A percentile compares a stretch with the other conserved stretches of the same genome.
These are phyloP conservation scores for Sarocladium oryzae DNA, from an alignment of 2,329 filamentous ascomycete species.

Conservation along the genomic window DNA sequence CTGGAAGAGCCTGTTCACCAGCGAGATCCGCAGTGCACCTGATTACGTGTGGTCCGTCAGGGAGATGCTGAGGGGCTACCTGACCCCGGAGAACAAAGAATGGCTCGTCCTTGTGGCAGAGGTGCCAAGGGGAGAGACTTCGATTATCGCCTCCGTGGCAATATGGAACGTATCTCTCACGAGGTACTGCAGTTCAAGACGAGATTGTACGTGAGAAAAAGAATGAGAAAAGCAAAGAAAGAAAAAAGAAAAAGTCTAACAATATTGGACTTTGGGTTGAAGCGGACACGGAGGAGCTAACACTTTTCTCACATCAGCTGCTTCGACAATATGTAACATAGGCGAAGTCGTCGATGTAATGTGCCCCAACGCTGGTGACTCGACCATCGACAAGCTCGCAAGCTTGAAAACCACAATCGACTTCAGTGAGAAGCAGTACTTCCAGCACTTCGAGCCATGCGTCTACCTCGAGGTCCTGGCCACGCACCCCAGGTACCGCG, in stretches of 20 bases:
- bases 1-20: background rate
- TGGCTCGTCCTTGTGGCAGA: constrained; percentile 1
- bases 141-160: background rate
- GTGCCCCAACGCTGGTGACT: background rate
- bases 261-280: background rate
- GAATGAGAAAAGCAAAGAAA: background rate
- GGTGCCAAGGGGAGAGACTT: background rate
- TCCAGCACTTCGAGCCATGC: background rate
- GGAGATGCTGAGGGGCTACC: background rate
- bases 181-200: background rate
- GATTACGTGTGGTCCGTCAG: background rate
- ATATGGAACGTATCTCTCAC: background rate
- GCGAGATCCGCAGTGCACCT: background rate
- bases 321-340: background rate
- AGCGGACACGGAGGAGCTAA: background rate
- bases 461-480: background rate
- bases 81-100: background rate
- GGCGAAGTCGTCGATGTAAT: constrained; percentile 2
- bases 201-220: background rate
- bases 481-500: background rate
- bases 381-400: background rate
- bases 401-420: background rate
- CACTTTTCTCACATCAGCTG: background rate
- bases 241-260: background rate
- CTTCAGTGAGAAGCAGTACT: background rate